Base-by-base conservation (phyloP, 495 filamentous ascomycete species). In the Neurospora tetraspora region DNA sequence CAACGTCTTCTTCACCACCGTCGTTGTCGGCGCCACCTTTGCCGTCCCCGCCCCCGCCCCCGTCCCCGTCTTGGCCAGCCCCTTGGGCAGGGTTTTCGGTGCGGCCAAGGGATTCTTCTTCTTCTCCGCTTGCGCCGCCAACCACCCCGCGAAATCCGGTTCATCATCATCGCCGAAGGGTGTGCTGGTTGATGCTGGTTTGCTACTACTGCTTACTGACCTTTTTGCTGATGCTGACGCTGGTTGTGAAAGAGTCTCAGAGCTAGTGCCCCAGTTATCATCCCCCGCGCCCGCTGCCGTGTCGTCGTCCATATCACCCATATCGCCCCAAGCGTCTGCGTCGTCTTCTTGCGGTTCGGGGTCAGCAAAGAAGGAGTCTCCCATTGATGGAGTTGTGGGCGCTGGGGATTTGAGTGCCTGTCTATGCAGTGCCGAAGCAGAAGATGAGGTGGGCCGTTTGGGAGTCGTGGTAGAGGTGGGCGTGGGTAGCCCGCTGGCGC, bases 91-190 rank as follows among this genome's bases (percentile, higher is more conserved):
- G 4, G 89, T 84, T 71, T 90, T 92, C 2, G 47, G 9, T 27
- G 40, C 74, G 0, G 88, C 86, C 1, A 76, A 75, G 5, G 76
- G 77, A 2, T 81, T 79, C 61, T 84, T 82, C 81, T 95, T 97
- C 73, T 91, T 87, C 75, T 91, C 83, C 23, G 89, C 87, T 81
- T 97, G 94, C 18, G 93, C 93, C 11, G 92, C 93, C 59, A 97
- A 80, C 94, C 94, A 97, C 6, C 93, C 93, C 23, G 94, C 94
- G 81, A 98, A 98, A 79, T 98, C 94, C 2, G 94, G 94, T 77
- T 98, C 94, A 3, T 90, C 91, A 39, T 90, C 89, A 77, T 96
- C 93, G 73, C 94, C 92, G 74, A 91, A 96, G 0, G 89, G 86
- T 14, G 83, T 85, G 3, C 84, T 78, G 42, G 16, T 43, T 47